A percentile compares a stretch with the other conserved stretches of the same genome.
phyloP scores from a whole-genome alignment of 2,329 filamentous ascomycete genomes.

The Dothidotthia symphoricarpi region DNA sequence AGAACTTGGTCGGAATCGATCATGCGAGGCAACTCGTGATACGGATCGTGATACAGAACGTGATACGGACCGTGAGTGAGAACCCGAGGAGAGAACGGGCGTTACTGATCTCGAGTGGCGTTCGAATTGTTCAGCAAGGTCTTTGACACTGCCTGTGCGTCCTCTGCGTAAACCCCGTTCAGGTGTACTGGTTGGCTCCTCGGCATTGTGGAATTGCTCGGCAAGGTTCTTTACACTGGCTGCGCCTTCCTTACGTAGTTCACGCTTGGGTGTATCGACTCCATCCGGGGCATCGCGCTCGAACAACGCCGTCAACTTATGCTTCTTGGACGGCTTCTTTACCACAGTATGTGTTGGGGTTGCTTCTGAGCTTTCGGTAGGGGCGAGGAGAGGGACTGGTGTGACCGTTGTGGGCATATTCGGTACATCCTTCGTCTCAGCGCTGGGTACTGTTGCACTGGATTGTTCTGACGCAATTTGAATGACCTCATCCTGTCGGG shows the following conservation, averaged over 20 bases:
- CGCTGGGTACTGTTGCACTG: neutral
- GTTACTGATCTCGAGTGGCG: conserved; percentile 21
- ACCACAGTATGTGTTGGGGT: conserved; percentile 20
- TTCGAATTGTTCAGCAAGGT: conserved; percentile 25
- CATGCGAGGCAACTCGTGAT: conserved; percentile 16
- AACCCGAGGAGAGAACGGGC: conserved; percentile 13
- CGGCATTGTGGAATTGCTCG: conserved; percentile 6
- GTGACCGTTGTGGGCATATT: neutral
- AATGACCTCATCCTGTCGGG: neutral
- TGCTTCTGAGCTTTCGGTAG: conserved; percentile 11
- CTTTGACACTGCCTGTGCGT: conserved; percentile 21
- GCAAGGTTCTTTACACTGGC: conserved; percentile 24
- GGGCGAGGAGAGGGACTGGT: too few relatives aligned
- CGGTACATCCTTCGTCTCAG: neutral
- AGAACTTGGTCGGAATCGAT: conserved; percentile 17
- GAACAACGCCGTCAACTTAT: conserved; percentile 35
- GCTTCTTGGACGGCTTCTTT: conserved; percentile 43
- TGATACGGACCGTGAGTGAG: too few relatives aligned
- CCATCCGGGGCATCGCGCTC: conserved; percentile 25
- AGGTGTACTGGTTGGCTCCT: neutral
- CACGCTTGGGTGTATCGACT: conserved; percentile 7
- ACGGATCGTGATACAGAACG: conserved; percentile 13
- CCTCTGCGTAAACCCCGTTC: conserved; percentile 15
- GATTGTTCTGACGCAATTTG: neutral
- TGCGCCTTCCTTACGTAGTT: conserved; percentile 13